These are phyloP conservation scores for Clonostachys chloroleuca DNA, from an alignment of 2,329 filamentous ascomycete species.

Conservation along the genomic window DNA sequence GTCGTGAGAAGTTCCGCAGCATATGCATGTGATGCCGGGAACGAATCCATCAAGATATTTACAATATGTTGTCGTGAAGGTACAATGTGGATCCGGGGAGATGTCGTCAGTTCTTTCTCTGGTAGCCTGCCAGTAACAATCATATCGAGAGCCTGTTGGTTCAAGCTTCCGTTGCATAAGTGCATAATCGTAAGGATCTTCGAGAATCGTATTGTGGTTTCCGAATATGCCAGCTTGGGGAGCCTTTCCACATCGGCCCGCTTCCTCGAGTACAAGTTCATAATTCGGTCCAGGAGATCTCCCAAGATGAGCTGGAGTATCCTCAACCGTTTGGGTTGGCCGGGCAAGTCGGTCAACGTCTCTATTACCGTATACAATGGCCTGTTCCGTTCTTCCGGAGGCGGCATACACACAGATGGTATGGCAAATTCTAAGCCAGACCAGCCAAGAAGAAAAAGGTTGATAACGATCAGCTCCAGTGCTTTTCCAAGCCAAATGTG, in stretches of 20 bases:
- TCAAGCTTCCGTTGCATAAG: slow-evolving; percentile 58
- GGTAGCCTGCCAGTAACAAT: slow-evolving; percentile 60
- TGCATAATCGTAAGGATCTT: slow-evolving; percentile 67
- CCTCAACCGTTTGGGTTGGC: slow-evolving; percentile 48
- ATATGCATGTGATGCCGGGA: slow-evolving; percentile 28
- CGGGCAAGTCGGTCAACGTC: slow-evolving; percentile 23
- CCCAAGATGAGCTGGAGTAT: slow-evolving; percentile 58
- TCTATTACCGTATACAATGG: too few species aligned
- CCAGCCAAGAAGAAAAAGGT: slow-evolving; percentile 81
- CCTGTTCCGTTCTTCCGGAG: slow-evolving; percentile 16
- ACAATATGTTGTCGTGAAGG: slow-evolving; percentile 61
- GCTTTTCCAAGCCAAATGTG: slow-evolving; percentile 98
- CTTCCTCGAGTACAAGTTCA: slow-evolving; percentile 68
- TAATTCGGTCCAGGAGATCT: slow-evolving; percentile 70
- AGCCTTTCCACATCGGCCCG: slow-evolving; percentile 68
- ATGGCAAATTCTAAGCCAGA: slow-evolving; percentile 78
- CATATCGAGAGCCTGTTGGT: slow-evolving; percentile 55
- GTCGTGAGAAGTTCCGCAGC: slow-evolving; percentile 69
- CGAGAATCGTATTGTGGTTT: slow-evolving; percentile 69
- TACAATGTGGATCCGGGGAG: slow-evolving; percentile 49
- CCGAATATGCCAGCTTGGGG: slow-evolving; percentile 66
- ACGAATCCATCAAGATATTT: slow-evolving; percentile 58
- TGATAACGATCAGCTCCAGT: slow-evolving; percentile 80
- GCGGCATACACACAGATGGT: slow-evolving; percentile 49
- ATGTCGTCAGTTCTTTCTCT: slow-evolving; percentile 41